These are phyloP conservation scores for Chlorella sorokiniana DNA, from an alignment of 139 green algal genomes.

Conservation along the genomic window DNA sequence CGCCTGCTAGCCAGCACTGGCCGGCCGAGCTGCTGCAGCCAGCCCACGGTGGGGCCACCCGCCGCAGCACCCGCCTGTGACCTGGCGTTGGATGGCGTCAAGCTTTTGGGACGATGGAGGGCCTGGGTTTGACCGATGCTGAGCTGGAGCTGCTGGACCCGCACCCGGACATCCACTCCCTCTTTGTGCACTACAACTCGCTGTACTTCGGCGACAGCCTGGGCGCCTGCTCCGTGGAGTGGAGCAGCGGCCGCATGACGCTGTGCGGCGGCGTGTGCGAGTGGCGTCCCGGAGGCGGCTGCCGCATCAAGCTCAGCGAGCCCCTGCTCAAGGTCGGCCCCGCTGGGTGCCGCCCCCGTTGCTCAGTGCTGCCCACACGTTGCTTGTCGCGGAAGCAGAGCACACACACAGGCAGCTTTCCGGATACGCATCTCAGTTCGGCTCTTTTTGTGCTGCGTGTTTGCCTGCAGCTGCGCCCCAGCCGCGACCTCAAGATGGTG, in stretches of 20 bases:
- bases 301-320: conserved; percentile 74
- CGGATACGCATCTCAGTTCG: background rate
- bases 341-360: no score
- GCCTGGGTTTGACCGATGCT: background rate
- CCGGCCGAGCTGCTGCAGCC: no score
- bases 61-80: no score
- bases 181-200: conserved; percentile 77
- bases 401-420: background rate
- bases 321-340: conserved; percentile 69
- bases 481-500: conserved; percentile 76
- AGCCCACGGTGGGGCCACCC: no score
- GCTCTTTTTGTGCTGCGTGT: background rate
- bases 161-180: conserved; percentile 63
- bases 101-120: conserved; percentile 9
- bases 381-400: no score
- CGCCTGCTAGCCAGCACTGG: no score
- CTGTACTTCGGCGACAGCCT: conserved; percentile 76
- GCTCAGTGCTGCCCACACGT: no score
- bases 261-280: conserved; percentile 74
- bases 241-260: conserved; percentile 81
- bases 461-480: conserved; percentile 62
- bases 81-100: no score
- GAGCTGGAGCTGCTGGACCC: conserved; percentile 52
- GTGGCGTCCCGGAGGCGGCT: conserved; percentile 56
- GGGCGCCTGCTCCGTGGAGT: conserved; percentile 73